Base-by-base conservation (phyloP, 495 filamentous ascomycete genomes). In the Lasiosphaeria ovina region DNA sequence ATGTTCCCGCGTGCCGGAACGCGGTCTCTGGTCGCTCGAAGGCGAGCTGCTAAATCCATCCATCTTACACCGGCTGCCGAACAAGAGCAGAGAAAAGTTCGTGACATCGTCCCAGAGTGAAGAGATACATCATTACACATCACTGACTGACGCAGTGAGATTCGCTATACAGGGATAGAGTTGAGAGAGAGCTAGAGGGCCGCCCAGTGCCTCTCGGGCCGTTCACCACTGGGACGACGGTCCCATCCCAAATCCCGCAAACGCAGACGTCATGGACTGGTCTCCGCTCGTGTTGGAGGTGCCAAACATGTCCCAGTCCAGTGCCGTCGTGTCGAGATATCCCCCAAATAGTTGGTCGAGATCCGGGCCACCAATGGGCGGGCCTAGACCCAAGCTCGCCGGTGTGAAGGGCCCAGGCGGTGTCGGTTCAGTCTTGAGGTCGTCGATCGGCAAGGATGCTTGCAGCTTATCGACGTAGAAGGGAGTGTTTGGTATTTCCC, bases 221-320 rank as follows among this genome's bases (percentile, higher is more conserved):
- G 6, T 47, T 63, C 36, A 70, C 70, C 70, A 69, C 34, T 64
- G 58, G 4, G 58, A 36, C 34, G 54, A 6, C 0, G 64, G 67
- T 17, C 62, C 64, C 57, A 67, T 50, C 31, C 64, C 68, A 51
- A 67, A 69, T 11, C 32, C 54, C 12, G 61, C 64, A 42, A 70
- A 67, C 7, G 55, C 38, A 9, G 51, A 34, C 24, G 50, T 34
- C 47, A 35, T 51, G 7, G 32, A 14, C 14, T 47, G 31, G 31
- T 36, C 58, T 6, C 57, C 63, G 33, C n/a, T 32, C 17, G 10
- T 42, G 8, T 57, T 32, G 51, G 60, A 54, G 40, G 50, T 63
- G 6, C 64, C 63, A 59, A 76, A 77, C 66, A 77, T 75, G 60
- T 80, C 76, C 76, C 76, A 80, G 9, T 77, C 76, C n/a, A 79